Evolutionary conservation across 768 basidiomycete species (phyloP).

Genomic region (Mycena olivaceomarginata): DNA sequence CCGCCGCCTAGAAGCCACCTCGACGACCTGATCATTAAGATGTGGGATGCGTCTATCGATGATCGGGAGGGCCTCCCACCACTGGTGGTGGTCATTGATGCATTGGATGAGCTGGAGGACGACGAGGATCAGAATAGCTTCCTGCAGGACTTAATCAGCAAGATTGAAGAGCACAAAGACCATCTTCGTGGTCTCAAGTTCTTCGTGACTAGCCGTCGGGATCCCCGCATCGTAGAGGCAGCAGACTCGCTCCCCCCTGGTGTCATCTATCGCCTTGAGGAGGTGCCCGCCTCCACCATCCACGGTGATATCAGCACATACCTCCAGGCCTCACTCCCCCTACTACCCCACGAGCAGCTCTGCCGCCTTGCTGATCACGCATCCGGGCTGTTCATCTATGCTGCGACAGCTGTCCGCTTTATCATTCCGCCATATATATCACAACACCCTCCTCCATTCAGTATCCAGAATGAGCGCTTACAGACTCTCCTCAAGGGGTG

Average conservation of each 20-base stretch:
- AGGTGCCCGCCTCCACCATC: neutral
- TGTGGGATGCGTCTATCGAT: neutral
- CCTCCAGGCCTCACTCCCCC: neutral
- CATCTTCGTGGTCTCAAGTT: slow-evolving; percentile 9
- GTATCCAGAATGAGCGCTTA: neutral
- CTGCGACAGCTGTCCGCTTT: slow-evolving; percentile 10
- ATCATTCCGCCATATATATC: neutral
- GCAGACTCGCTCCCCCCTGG: neutral
- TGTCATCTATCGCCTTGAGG: neutral
- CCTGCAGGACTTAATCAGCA: neutral
- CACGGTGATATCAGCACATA: neutral
- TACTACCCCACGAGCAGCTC: neutral
- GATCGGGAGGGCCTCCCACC: slow-evolving; percentile 13
- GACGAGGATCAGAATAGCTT: neutral
- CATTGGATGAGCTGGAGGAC: slow-evolving; percentile 15
- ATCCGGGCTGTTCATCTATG: slow-evolving; percentile 21
- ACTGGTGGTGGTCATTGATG: slow-evolving; percentile 15
- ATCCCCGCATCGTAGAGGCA: neutral
- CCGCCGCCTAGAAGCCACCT: neutral
- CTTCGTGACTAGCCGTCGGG: slow-evolving; percentile 13
- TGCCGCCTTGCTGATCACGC: neutral
- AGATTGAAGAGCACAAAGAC: neutral
- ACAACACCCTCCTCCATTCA: neutral
- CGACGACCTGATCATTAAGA: neutral
- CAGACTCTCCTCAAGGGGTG: neutral